These are phyloP conservation scores for Vitis amurensis DNA, from an alignment of 164 flowering plant species.

Conservation along the genomic window DNA sequence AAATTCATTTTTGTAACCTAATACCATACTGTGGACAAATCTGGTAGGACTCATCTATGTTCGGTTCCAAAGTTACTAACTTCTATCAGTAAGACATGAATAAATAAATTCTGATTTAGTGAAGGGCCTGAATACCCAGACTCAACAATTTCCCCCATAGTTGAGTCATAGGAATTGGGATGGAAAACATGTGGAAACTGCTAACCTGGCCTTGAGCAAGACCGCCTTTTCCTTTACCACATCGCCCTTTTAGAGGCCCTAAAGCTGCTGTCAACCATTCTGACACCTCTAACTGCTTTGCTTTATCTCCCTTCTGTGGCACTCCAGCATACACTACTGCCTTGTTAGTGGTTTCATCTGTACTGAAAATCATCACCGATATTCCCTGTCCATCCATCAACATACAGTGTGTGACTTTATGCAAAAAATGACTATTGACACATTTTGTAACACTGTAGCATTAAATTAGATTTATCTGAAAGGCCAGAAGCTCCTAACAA, in stretches of 20 bases:
- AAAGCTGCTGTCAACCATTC: constrained; percentile 83
- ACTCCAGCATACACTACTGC: constrained; percentile 90
- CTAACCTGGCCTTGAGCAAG: constrained; percentile 93
- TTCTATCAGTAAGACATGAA: no score
- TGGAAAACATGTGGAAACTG: neutral
- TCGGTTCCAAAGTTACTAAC: no score
- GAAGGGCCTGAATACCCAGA: no score
- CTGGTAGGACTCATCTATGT: no score
- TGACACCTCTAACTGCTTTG: constrained; percentile 56
- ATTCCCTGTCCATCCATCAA: constrained; percentile 56
- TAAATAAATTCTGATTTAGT: no score
- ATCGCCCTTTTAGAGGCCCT: constrained; percentile 75
- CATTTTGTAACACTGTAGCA: no score
- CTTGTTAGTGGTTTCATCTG: constrained; percentile 76
- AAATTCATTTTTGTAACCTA: no score
- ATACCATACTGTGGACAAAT: no score
- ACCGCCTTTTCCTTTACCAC: constrained; percentile 88
- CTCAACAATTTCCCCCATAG: neutral
- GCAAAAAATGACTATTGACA: no score
- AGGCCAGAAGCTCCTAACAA: constrained; percentile 14
- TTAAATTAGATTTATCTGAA: neutral
- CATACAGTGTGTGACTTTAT: neutral
- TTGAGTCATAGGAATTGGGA: no score
- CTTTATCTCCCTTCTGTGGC: constrained; percentile 51
- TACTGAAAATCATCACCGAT: constrained; percentile 78